These are phyloP conservation scores for Septoria linicola DNA, from an alignment of 2,329 filamentous ascomycete genomes.

Conservation along the genomic window DNA sequence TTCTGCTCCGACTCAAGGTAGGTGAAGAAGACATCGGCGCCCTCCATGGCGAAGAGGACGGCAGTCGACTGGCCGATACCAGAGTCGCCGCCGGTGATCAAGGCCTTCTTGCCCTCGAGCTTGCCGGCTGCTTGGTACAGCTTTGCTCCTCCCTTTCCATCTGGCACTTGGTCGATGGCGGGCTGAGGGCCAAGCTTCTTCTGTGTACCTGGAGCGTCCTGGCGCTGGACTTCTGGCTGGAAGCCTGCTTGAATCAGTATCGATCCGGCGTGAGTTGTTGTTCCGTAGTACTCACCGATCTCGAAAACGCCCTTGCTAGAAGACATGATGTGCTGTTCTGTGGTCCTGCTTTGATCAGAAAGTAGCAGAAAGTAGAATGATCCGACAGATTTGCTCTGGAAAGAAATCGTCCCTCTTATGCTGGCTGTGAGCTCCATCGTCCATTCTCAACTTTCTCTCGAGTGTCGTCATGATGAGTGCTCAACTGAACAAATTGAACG, in stretches of 20 bases:
- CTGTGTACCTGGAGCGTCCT: constrained; percentile 55
- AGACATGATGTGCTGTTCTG: constrained; percentile 24
- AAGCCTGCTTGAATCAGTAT: constrained; percentile 6
- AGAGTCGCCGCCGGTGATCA: constrained; percentile 79
- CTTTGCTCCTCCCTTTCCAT: constrained; percentile 64
- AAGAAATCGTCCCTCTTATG: too few species aligned
- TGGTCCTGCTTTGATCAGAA: background rate
- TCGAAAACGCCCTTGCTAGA: constrained; percentile 35
- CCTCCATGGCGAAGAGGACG: constrained; percentile 77
- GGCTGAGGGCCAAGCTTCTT: constrained; percentile 59
- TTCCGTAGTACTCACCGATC: constrained; percentile 14
- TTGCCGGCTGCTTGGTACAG: constrained; percentile 75
- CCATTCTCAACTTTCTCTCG: constrained; percentile 1
- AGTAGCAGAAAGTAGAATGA: background rate
- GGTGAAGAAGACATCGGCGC: constrained; percentile 69
- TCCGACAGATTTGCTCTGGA: too few species aligned
- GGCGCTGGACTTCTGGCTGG: constrained; percentile 46
- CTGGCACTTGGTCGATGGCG: constrained; percentile 64
- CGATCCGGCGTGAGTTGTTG: background rate
- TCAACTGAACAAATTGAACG: constrained; percentile 2
- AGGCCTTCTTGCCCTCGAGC: constrained; percentile 68
- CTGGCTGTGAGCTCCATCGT: too few species aligned
- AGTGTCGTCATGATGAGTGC: constrained; percentile 13
- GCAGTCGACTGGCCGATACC: constrained; percentile 76
- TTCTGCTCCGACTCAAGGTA: constrained; percentile 74